These are phyloP conservation scores for Gaeumannomyces sp. DNA, from an alignment of 2,329 filamentous ascomycete genomes.

Conservation along the genomic window DNA sequence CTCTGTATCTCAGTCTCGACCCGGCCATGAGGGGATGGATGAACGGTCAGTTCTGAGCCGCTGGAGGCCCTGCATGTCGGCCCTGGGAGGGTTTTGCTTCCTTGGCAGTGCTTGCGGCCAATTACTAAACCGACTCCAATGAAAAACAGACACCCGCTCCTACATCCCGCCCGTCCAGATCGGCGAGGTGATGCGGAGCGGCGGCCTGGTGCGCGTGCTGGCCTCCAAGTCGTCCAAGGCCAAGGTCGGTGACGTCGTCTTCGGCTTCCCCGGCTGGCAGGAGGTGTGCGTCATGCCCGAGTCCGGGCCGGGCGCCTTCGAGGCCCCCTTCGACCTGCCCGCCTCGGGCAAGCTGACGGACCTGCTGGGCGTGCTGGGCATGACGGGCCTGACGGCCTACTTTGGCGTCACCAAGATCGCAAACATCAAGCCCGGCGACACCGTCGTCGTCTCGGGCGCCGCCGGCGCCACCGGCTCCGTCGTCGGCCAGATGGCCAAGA, in stretches of 20 bases:
- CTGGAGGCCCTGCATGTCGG: neutral
- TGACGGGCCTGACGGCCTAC: constrained; percentile 60
- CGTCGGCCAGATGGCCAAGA: constrained; percentile 60
- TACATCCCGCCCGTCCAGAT: constrained; percentile 57
- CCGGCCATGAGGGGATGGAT: constrained; percentile 60
- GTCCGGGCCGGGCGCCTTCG: constrained; percentile 20
- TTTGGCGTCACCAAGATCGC: constrained; percentile 59
- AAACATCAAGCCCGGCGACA: constrained; percentile 48
- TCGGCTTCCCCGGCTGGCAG: constrained; percentile 47
- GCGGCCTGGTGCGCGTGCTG: constrained; percentile 45
- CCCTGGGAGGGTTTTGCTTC: neutral
- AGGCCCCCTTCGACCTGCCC: constrained; percentile 21
- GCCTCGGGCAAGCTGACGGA: constrained; percentile 35
- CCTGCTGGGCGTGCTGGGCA: constrained; percentile 45
- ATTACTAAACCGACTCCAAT: neutral
- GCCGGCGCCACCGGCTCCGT: constrained; percentile 63
- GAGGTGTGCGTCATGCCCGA: constrained; percentile 48
- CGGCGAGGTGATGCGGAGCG: constrained; percentile 53
- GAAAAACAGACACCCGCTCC: constrained; percentile 20
- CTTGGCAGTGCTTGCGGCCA: too few relatives aligned
- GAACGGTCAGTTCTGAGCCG: constrained; percentile 27
- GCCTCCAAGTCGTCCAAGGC: constrained; percentile 40
- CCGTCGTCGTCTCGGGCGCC: constrained; percentile 61
- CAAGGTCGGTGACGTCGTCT: constrained; percentile 44
- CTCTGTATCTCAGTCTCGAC: constrained; percentile 52